phyloP scores from a whole-genome alignment of 257 asterid species.

The Linaria vulgaris region DNA sequence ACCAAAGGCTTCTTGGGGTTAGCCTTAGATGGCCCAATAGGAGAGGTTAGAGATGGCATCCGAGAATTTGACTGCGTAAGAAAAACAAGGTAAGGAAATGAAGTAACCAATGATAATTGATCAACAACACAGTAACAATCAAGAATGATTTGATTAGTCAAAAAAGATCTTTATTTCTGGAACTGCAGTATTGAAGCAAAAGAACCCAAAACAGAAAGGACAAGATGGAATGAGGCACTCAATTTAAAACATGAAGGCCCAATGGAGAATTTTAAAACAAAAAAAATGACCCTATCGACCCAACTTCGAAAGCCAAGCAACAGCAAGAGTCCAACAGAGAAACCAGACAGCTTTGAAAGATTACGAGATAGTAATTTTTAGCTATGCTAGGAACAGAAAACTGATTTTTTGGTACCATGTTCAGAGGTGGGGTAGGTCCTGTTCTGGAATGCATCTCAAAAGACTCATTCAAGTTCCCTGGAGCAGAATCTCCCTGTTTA shows the following conservation, averaged over 20 bases:
- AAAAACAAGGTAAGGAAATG: constrained; percentile 16
- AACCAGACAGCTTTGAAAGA: constrained; percentile 23
- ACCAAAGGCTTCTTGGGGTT: constrained; percentile 55
- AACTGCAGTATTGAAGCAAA: background rate
- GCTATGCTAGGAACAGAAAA: constrained; percentile 28
- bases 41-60: constrained; percentile 48
- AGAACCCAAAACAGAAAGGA: background rate
- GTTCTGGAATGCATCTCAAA: constrained; percentile 63
- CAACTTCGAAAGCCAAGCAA: constrained; percentile 20
- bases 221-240: background rate
- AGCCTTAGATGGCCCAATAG: constrained; percentile 49
- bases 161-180: background rate
- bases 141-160: background rate
- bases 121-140: background rate
- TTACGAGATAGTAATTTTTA: constrained; percentile 14
- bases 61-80: constrained; percentile 53
- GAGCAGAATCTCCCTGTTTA: constrained; percentile 46
- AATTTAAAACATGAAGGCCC: background rate
- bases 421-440: constrained; percentile 46
- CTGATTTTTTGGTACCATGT: constrained; percentile 37
- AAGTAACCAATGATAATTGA: constrained; percentile 1
- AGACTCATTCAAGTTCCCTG: constrained; percentile 58
- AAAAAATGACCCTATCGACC: constrained; percentile 15
- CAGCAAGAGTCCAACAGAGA: constrained; percentile 17
- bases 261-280: background rate